Evolutionary conservation across 1,284 basidiomycete genomes (phyloP).

Genomic region (Puccinia coronata): DNA sequence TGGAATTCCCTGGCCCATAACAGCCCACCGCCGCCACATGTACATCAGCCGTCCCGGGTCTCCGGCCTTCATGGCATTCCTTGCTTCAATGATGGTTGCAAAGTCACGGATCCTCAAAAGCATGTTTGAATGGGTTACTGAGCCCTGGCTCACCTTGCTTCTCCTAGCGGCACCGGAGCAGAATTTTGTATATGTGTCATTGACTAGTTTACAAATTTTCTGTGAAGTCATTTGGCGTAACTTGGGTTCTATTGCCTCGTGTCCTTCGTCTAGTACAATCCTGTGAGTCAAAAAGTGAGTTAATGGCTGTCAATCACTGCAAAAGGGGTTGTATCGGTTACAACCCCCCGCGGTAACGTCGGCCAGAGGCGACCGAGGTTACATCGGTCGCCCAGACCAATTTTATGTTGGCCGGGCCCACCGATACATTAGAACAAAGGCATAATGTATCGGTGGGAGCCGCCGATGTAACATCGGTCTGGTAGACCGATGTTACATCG

Average conservation of each 20-base stretch:
- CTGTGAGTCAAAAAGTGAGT: too few species aligned
- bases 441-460: too few species aligned
- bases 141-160: neutral
- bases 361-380: too few species aligned
- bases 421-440: too few species aligned
- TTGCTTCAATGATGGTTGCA: slow-evolving; percentile 11
- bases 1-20: slow-evolving; percentile 10
- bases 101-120: slow-evolving; percentile 15
- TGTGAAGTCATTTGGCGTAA: neutral
- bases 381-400: too few species aligned
- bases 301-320: too few species aligned
- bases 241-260: neutral
- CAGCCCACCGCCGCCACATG: slow-evolving; percentile 15
- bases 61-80: neutral
- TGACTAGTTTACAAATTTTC: neutral
- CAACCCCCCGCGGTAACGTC: too few species aligned
- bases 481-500: too few species aligned
- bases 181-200: neutral
- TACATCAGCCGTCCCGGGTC: slow-evolving; percentile 3
- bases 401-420: too few species aligned
- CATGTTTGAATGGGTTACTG: neutral
- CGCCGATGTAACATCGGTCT: too few species aligned
- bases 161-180: neutral
- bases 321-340: too few species aligned
- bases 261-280: neutral